A percentile compares a stretch with the other conserved stretches of the same genome.
These are phyloP conservation scores for Blastobotrys persicus DNA, from an alignment of 1,139 yeast genomes.

Conservation along the genomic window DNA sequence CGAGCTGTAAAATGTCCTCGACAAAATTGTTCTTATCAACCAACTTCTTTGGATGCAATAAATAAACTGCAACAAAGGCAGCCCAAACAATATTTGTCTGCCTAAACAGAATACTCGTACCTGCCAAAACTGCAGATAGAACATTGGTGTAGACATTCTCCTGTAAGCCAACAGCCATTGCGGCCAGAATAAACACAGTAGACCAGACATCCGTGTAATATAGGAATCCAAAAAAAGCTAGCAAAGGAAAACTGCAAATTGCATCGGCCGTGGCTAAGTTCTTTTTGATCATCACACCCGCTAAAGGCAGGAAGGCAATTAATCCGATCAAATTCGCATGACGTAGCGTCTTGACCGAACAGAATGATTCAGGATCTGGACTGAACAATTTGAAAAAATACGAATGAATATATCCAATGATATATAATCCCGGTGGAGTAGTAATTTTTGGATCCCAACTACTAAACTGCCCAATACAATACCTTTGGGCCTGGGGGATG, in stretches of 20 bases:
- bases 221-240: constrained; percentile 68
- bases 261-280: constrained; percentile 15
- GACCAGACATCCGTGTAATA: constrained; percentile 97
- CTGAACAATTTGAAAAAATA: constrained; percentile 31
- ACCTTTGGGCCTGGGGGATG: constrained; percentile 69
- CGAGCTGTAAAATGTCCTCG: constrained; percentile 8
- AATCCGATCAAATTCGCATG: constrained; percentile 45
- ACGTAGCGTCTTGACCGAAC: constrained; percentile 27
- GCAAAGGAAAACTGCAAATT: constrained; percentile 61
- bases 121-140: constrained; percentile 28
- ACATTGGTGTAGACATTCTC: constrained; percentile 9
- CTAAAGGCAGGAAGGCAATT: constrained; percentile 49
- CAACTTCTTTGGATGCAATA: constrained; percentile 17
- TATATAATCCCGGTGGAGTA: constrained; percentile 92
- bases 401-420: constrained; percentile 54
- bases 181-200: constrained; percentile 59
- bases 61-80: constrained; percentile 47
- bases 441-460: constrained; percentile 90
- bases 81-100: constrained; percentile 93
- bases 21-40: constrained; percentile 2
- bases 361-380: constrained; percentile 19
- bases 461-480: constrained; percentile 57
- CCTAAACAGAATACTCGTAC: constrained; percentile 56
- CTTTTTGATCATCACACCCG: constrained; percentile 25
- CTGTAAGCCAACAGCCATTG: constrained; percentile 42